Base-by-base conservation (phyloP, 768 basidiomycete genomes). In the Boletellus emodensis region DNA sequence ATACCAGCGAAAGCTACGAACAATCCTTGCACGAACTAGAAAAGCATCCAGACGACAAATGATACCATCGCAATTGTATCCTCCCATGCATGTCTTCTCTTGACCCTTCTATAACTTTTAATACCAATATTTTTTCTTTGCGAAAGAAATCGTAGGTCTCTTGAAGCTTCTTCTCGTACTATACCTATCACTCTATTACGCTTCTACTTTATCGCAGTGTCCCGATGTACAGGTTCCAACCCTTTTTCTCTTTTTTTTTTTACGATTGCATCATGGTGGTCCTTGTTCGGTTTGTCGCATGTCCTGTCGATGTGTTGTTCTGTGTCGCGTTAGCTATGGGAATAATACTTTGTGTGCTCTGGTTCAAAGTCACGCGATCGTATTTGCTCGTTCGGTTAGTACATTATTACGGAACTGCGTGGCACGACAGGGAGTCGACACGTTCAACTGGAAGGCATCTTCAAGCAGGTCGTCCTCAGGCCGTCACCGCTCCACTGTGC, bases 401-500 rank as follows among this genome's bases (percentile, higher is more conserved):
- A 42, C 41, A 42, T 30, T 26, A 4, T 10, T 18, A 10, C 7
- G 11, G 11, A 30, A 30, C 9, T 30, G 30, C 30, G 30, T 30
- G 9, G 11, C 11, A 30, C 30, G 11, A 11, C 30, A 11, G 8
- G 30, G 30, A 30, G 8, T 1, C 12, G 20, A 11, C 9, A 10
- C 40, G 10, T 44, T 66, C 63, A 81, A 55, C 71, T 82, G 17
- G 81, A 72, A 20, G 87, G 84, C 80, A 91, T 80, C 69, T 92
- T 92, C 60, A 92, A 70, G 62, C 87, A 90, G 33, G 80, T 78
- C 17, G 84, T 82, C 57, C 77, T 83, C 59, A 92, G 65, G 1
- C 90, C 90, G 65, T 93, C 90, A 3, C 90, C 90, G 53, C 87
- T 87, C 88, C 88, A 91, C 62, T 86, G 86, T 13, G 88, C 84